Evolutionary conservation across 495 filamentous ascomycete species (phyloP).

Genomic region (Neurospora tetraspora): DNA sequence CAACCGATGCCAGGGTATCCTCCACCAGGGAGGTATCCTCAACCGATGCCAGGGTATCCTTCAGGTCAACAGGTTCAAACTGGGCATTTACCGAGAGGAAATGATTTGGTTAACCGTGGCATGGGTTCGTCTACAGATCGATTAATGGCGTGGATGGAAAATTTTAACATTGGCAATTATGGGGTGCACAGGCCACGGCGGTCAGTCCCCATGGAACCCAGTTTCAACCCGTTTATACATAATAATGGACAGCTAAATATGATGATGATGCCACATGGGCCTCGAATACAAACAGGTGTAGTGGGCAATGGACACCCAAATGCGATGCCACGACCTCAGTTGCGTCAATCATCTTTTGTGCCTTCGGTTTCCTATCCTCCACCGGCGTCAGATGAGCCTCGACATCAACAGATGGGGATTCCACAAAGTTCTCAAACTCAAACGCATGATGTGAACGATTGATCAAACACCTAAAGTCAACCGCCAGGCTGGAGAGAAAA

Average conservation of each 20-base stretch:
- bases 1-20: not conserved
- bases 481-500: not conserved
- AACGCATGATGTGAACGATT: not conserved
- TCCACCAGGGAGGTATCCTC: too few relatives aligned
- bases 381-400: not conserved
- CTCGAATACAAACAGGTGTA: not conserved
- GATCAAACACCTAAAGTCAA: not conserved
- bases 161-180: not conserved
- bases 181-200: not conserved
- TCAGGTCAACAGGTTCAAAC: not conserved
- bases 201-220: not conserved
- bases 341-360: not conserved
- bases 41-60: not conserved
- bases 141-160: not conserved
- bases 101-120: not conserved
- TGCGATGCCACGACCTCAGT: not conserved
- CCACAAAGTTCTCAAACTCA: not conserved
- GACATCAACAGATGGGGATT: not conserved
- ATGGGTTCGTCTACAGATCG: not conserved
- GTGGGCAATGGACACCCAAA: not conserved
- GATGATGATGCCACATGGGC: not conserved
- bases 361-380: not conserved
- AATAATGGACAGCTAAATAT: not conserved
- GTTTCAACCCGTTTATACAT: not conserved
- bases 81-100: not conserved